A percentile compares a stretch with the other conserved stretches of the same genome.
Conservation (phyloP, 2,329 filamentous ascomycete species). For the Monosporascus cannonballus region DNA sequence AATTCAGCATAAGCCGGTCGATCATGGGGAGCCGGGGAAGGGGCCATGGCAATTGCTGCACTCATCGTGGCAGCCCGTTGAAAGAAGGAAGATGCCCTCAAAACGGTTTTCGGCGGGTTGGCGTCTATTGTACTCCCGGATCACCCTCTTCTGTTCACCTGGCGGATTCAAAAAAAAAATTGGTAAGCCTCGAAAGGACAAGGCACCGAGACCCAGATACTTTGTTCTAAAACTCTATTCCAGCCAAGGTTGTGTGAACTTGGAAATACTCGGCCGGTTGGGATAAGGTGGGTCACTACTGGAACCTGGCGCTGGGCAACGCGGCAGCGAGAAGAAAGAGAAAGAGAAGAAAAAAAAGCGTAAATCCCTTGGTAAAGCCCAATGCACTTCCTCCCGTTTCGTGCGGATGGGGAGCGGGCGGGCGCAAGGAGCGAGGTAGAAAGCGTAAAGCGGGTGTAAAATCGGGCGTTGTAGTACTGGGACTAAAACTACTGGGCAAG, state of each 20-base stretch:
- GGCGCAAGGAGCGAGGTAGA: background rate
- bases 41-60: conserved; percentile 62
- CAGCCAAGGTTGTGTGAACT: background rate
- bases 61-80: conserved; percentile 45
- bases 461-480: background rate
- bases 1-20: conserved; percentile 47
- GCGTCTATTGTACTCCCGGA: no score
- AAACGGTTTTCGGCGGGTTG: no score
- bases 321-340: background rate
- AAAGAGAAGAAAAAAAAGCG: background rate
- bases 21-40: conserved; percentile 62
- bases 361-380: background rate
- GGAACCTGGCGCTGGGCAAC: background rate
- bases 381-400: background rate
- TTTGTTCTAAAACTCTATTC: background rate
- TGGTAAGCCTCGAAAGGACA: background rate
- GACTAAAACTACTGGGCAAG: background rate
- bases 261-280: background rate
- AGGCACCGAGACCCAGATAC: background rate
- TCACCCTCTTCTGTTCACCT: background rate
- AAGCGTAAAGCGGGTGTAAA: background rate
- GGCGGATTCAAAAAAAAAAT: background rate
- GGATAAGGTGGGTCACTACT: background rate
- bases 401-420: background rate
- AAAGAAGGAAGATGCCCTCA: background rate